These are phyloP conservation scores for Bisporella sp. DNA, from an alignment of 2,329 filamentous ascomycete species.

Conservation along the genomic window DNA sequence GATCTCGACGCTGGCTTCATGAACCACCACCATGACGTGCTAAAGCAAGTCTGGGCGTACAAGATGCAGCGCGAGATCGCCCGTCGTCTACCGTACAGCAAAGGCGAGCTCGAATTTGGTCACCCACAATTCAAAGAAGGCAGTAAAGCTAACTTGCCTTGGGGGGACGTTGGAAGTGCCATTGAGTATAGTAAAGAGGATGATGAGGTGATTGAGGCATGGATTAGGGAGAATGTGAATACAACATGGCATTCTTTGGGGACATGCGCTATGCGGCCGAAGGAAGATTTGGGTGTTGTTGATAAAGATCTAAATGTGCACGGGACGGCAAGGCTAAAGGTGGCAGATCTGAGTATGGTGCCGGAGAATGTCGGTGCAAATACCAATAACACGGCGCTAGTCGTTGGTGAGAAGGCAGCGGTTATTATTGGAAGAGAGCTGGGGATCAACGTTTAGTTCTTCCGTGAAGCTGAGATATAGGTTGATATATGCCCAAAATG, in stretches of 20 bases:
- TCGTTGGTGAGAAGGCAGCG: constrained; percentile 34
- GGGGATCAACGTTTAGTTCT: constrained; percentile 21
- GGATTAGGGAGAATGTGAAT: constrained; percentile 32
- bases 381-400: constrained; percentile 38
- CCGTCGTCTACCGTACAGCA: constrained; percentile 45
- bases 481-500: too few relatives aligned
- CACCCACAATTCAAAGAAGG: constrained; percentile 38
- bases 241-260: constrained; percentile 36
- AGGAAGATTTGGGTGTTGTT: constrained; percentile 31
- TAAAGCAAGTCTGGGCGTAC: constrained; percentile 55
- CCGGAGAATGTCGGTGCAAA: constrained; percentile 35
- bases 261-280: constrained; percentile 33
- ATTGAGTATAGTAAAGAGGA: constrained; percentile 26
- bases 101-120: constrained; percentile 35
- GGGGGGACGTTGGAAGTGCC: constrained; percentile 18
- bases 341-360: constrained; percentile 34
- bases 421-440: constrained; percentile 33
- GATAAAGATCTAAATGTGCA: constrained; percentile 33
- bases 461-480: too few relatives aligned
- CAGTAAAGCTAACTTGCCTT: constrained; percentile 32
- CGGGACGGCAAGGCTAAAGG: constrained; percentile 32
- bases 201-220: constrained; percentile 33
- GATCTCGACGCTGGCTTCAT: constrained; percentile 55
- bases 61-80: constrained; percentile 57
- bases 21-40: constrained; percentile 47